Evolutionary conservation across 306 rosid genomes (phyloP).

Genomic region (Sophora flavescens): DNA sequence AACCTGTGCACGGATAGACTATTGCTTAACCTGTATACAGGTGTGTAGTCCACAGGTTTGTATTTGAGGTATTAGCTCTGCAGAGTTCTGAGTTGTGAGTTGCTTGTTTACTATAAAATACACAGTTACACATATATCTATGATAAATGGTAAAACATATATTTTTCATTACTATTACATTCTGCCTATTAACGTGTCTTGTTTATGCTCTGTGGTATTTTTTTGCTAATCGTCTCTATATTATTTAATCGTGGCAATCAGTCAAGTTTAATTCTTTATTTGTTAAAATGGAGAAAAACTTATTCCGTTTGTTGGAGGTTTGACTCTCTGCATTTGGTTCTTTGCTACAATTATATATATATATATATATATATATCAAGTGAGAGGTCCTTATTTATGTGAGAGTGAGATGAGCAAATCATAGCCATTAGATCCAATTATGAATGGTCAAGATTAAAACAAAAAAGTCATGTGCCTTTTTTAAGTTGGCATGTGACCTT

Average conservation of each 20-base stretch:
- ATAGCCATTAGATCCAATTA: too few relatives aligned
- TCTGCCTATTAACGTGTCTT: constrained; percentile 27
- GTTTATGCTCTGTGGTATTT: not conserved
- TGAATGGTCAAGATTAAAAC: too few relatives aligned
- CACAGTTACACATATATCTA: not conserved
- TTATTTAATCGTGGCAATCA: constrained; percentile 15
- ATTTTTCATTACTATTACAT: not conserved
- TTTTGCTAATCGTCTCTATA: constrained; percentile 9
- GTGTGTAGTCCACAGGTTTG: constrained; percentile 32
- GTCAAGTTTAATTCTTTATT: not conserved
- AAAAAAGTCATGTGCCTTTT: too few relatives aligned
- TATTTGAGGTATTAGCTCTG: constrained; percentile 29
- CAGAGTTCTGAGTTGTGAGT: not conserved
- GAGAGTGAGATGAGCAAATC: too few relatives aligned
- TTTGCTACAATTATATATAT: not conserved
- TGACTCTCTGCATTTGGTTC: constrained; percentile 22
- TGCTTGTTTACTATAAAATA: not conserved
- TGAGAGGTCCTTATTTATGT: too few relatives aligned
- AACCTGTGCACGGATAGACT: constrained; percentile 12
- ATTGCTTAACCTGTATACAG: not conserved
- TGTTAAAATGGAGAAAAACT: constrained; percentile 3
- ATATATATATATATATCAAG: too few relatives aligned
- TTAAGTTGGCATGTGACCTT: too few relatives aligned
- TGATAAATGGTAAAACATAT: not conserved
- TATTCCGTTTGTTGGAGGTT: not conserved